Percentiles rank a stretch among this genome's conserved stretches.
Conservation (phyloP, 192 early-diverging fungal species). For the Podila epicladia region DNA sequence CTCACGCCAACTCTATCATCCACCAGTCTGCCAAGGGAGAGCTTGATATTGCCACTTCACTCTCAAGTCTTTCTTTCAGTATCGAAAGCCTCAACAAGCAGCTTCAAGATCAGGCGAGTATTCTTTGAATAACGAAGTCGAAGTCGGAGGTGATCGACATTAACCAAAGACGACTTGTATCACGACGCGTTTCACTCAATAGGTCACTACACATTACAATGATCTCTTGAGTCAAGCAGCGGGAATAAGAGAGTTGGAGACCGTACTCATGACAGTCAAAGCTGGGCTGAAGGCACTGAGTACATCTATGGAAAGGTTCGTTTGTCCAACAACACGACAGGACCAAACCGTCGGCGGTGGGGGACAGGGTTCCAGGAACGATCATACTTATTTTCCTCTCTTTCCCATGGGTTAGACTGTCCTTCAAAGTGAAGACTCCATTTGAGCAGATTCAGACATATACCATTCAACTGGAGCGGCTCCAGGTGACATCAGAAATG, state of each 20-base stretch:
- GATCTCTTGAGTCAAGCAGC: constrained; percentile 73
- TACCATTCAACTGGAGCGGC: constrained; percentile 68
- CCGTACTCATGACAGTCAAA: constrained; percentile 60
- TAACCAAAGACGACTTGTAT: too few species aligned
- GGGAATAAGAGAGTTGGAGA: constrained; percentile 70
- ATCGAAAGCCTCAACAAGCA: constrained; percentile 81
- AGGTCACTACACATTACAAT: constrained; percentile 77
- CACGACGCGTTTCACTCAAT: neutral
- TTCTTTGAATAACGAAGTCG: too few species aligned
- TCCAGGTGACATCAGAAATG: constrained; percentile 69
- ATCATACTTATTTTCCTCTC: too few species aligned
- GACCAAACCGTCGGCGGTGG: neutral
- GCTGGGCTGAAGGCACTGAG: constrained; percentile 63
- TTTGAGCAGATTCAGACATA: constrained; percentile 69
- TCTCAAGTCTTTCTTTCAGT: constrained; percentile 72
- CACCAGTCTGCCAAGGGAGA: constrained; percentile 65
- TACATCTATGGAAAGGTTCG: constrained; percentile 63
- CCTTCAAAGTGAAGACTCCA: constrained; percentile 65
- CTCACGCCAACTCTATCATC: constrained; percentile 74
- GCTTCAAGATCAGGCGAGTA: constrained; percentile 73
- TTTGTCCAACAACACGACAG: neutral
- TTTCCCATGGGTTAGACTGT: constrained; percentile 50
- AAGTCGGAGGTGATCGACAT: too few species aligned
- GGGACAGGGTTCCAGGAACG: neutral
- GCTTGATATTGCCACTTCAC: constrained; percentile 70